These are phyloP conservation scores for Neurospora tetrasperma DNA, from an alignment of 495 filamentous ascomycete genomes.

Conservation along the genomic window DNA sequence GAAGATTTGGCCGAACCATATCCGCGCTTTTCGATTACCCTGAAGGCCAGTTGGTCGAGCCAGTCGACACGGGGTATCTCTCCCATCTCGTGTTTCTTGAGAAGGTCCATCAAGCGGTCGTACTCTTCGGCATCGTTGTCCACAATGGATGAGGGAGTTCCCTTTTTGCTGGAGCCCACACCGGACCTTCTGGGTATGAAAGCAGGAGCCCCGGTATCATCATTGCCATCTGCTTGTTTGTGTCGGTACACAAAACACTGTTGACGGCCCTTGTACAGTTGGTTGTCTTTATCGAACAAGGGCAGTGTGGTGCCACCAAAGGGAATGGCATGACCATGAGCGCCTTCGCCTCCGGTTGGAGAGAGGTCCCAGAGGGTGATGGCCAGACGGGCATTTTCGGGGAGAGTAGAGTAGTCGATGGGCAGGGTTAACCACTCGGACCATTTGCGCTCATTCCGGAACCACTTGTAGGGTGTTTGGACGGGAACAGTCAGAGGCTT, in stretches of 20 bases:
- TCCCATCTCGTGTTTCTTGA: constrained; percentile 98
- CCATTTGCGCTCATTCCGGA: constrained; percentile 74
- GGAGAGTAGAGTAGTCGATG: constrained; percentile 67
- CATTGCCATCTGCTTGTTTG: constrained; percentile 76
- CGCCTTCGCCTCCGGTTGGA: constrained; percentile 54
- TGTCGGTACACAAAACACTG: constrained; percentile 79
- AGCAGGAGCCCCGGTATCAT: constrained; percentile 68
- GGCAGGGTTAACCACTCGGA: constrained; percentile 93
- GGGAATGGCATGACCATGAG: constrained; percentile 66
- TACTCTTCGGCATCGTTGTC: constrained; percentile 64
- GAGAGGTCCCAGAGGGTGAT: constrained; percentile 95
- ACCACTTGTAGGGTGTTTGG: constrained; percentile 84
- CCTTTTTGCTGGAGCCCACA: constrained; percentile 33
- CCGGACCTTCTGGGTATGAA: constrained; percentile 35
- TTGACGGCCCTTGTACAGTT: constrained; percentile 81
- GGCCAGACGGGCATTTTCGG: constrained; percentile 70
- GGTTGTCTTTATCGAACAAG: constrained; percentile 82
- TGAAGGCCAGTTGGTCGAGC: constrained; percentile 89
- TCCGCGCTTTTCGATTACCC: constrained; percentile 68
- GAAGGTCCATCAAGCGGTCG: constrained; percentile 70
- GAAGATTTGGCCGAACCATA: constrained; percentile 40
- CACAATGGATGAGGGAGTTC: constrained; percentile 19
- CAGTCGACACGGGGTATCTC: constrained; percentile 88
- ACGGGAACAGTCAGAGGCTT: constrained; percentile 87
- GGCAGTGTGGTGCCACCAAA: constrained; percentile 90